Base-by-base conservation (phyloP, 768 basidiomycete genomes). In the Pisolithus tinctorius region DNA sequence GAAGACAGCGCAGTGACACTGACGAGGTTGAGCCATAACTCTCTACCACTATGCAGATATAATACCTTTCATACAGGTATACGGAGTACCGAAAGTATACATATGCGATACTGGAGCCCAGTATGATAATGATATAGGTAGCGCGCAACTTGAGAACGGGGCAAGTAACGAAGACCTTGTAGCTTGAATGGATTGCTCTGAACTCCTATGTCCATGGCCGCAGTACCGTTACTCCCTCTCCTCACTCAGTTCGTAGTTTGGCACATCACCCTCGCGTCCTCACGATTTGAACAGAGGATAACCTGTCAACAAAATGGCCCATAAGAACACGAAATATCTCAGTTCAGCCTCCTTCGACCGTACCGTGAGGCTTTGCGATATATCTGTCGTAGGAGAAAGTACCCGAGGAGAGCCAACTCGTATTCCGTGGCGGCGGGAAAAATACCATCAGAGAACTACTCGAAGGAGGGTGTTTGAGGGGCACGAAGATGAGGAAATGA, bases 371-470 rank as follows among this genome's bases (percentile, higher is more conserved):
- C 74, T 97, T 3, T 95, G 86, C 67, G 94, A 88, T 64, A 71
- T 79, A 43, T 78, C 72, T 54, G 88, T 90, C 5, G 80, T 95
- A 76, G 93, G 91, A 9, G 95, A 97, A 97, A 71, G 86, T 98
- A 47, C 82, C 83, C 36, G 95, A 99, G 49, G 93, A 97, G 68
- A 90, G 80, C 11, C 95, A 98, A 63, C 75, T 99, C 25, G 93
- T 99, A 7, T 97, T 98, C 63, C 81, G 96, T 36, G 96, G 95
- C 25, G 96, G 96, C n/a, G 93, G 88, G 4, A 78, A 81, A 58
- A 93, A 86, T 69, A 79, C 79, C 34, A 74, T 90, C 57, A 73
- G 87, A 49, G 88, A 92, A 63, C 80, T 90, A 8, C 63, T 93
- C 26, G 93, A 95, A 56, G 88, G 90, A 1, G 82, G 11, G 71